Conservation (phyloP, 768 basidiomycete species). For the Panaeolus papilionaceus region DNA sequence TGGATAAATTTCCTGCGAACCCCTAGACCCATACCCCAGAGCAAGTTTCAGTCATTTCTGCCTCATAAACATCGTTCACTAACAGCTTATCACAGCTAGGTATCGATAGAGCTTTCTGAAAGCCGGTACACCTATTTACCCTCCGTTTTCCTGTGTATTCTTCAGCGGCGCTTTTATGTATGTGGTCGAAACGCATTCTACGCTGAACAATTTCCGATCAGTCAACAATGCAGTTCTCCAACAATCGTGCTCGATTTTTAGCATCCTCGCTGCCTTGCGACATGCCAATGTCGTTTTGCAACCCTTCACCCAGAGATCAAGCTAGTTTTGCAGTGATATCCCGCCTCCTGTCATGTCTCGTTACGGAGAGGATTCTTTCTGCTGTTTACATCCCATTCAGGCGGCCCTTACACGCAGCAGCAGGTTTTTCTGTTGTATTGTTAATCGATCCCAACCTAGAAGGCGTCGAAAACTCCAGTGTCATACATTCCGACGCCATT, state of each 20-base stretch:
- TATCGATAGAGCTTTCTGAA: neutral
- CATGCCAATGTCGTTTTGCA: neutral
- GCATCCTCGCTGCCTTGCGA: neutral
- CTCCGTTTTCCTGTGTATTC: neutral
- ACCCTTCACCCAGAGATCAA: constrained; percentile 38
- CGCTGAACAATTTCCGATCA: constrained; percentile 38
- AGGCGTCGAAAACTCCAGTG: constrained; percentile 29
- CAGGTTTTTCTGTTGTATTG: constrained; percentile 50
- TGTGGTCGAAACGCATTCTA: neutral
- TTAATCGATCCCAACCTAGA: constrained; percentile 35
- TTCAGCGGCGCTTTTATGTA: neutral
- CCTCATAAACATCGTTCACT: neutral
- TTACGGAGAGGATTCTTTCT: constrained; percentile 58
- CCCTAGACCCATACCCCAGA: neutral
- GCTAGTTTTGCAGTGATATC: constrained; percentile 55
- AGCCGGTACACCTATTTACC: neutral
- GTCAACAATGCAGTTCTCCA: neutral
- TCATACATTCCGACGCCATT: constrained; percentile 37
- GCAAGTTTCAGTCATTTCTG: constrained; percentile 4
- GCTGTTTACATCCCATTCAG: constrained; percentile 53
- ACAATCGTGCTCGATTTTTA: neutral
- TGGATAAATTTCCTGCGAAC: constrained; percentile 8
- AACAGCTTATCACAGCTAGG: neutral
- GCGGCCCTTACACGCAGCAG: constrained; percentile 36
- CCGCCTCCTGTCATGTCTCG: constrained; percentile 61